phyloP scores from a whole-genome alignment of 1,284 basidiomycete species.

The Pholiota adiposa region DNA sequence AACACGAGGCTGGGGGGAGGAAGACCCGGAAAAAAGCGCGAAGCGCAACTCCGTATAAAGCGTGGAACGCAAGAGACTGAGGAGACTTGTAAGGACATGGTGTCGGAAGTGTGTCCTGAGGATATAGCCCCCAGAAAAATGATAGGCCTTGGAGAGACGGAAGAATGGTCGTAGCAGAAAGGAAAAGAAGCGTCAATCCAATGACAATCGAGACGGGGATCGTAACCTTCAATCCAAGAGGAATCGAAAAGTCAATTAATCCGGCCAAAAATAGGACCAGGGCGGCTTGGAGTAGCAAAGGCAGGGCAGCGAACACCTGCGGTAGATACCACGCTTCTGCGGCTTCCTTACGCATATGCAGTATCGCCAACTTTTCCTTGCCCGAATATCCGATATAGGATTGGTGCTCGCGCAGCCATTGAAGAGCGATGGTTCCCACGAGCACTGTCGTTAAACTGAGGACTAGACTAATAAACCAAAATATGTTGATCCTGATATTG shows the following conservation, averaged over 20 bases:
- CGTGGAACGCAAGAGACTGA: conserved; percentile 8
- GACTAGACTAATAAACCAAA: conserved; percentile 28
- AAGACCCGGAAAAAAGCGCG: background rate
- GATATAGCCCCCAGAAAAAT: background rate
- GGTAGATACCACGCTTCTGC: conserved; percentile 29
- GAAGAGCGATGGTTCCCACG: conserved; percentile 26
- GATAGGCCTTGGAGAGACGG: conserved; percentile 21
- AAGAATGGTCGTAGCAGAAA: conserved; percentile 23
- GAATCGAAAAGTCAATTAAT: conserved; percentile 26
- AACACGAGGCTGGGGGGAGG: background rate
- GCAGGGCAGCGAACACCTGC: conserved; percentile 27
- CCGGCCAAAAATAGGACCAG: conserved; percentile 31
- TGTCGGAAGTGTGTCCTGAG: background rate
- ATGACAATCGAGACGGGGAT: conserved; percentile 21
- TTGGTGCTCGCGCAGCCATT: conserved; percentile 27
- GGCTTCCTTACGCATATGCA: conserved; percentile 25
- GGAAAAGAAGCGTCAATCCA: conserved; percentile 20
- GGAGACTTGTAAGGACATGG: conserved; percentile 17
- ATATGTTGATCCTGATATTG: conserved; percentile 23
- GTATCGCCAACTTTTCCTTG: conserved; percentile 21
- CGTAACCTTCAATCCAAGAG: conserved; percentile 22
- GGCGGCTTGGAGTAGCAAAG: conserved; percentile 27
- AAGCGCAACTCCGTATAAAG: background rate
- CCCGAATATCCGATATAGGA: conserved; percentile 12
- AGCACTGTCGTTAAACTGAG: conserved; percentile 27